Evolutionary conservation across 2,329 filamentous ascomycete species (phyloP), one percentile per base, ranked within the genome.

Genomic region (Arthrobotrys sinensis): DNA sequence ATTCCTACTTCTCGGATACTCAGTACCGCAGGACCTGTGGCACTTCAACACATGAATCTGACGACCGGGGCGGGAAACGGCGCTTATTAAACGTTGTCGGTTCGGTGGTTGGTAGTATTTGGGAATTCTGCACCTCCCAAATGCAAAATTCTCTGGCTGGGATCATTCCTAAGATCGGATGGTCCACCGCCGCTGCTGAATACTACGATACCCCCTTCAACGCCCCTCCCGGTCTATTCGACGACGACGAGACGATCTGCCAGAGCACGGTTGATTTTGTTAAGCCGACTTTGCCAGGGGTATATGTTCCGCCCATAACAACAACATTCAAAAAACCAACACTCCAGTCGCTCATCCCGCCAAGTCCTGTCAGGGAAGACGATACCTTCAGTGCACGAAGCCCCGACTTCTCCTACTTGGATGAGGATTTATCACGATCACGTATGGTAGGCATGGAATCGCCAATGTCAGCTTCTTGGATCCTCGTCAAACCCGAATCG

Each of bases 71-170:
- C 40, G 73, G 73, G 16, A 78, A 78, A 67, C 66, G 73, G 28
- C 66, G 73, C 36, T 52, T 78, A 40, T 53, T 78, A 43, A 72
- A 78, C 62, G 73, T 78, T 21, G 73, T 78, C 19, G 73, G 73
- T 21, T 78, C 73, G 73, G 73, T 78, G 62, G 73, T 78, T 71
- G 73, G 73, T 28, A 72, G 66, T 62, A 72, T 78, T 53, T 78
- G 73, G 73, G 73, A 78, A 78, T 78, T 78, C 57, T 78, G 73
- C 43, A 78, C 66, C 45, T 78, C 73, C 6, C 73, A 78, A 52
- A 72, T 72, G 66, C 73, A 71, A 52, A 78, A 72, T 63, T 71
- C 73, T 40, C 67, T 78, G 57, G 66, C 73, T 78, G 67, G 73
- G 19, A 72, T 72, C 67, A 71, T 78, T 72, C 73, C 67, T 52